These are phyloP conservation scores for Serendipita indica DNA, from an alignment of 768 basidiomycete species.

Conservation along the genomic window DNA sequence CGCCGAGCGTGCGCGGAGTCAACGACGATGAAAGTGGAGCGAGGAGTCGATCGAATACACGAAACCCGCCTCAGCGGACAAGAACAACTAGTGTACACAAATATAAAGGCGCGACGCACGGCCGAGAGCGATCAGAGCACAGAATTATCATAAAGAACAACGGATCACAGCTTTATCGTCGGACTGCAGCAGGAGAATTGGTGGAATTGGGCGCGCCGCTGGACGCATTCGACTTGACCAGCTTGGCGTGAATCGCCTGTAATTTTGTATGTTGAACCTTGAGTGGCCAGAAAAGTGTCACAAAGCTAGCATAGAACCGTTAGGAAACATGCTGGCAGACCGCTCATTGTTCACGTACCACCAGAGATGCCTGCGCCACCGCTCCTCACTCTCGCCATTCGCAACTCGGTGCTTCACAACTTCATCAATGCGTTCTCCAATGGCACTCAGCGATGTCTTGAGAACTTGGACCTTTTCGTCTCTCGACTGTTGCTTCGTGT, in stretches of 20 bases:
- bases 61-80: not conserved
- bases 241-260: constrained; percentile 90
- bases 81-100: not conserved
- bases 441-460: constrained; percentile 88
- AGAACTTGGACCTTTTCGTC: constrained; percentile 93
- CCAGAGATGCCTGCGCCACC: constrained; percentile 94
- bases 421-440: constrained; percentile 79
- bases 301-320: constrained; percentile 41
- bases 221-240: constrained; percentile 44
- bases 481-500: constrained; percentile 58
- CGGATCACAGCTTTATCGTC: not conserved
- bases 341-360: constrained; percentile 48
- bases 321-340: not conserved
- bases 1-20: not conserved
- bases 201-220: constrained; percentile 24
- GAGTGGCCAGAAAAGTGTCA: constrained; percentile 94
- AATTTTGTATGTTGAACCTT: constrained; percentile 88
- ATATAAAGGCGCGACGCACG: not conserved
- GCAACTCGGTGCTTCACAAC: constrained; percentile 64
- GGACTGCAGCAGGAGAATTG: not conserved
- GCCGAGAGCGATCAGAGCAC: not conserved
- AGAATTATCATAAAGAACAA: not conserved
- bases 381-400: constrained; percentile 65
- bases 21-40: not conserved
- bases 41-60: constrained; percentile 5